phyloP scores from a whole-genome alignment of 441 rosid species.

The Rhodomyrtus psidioides region DNA sequence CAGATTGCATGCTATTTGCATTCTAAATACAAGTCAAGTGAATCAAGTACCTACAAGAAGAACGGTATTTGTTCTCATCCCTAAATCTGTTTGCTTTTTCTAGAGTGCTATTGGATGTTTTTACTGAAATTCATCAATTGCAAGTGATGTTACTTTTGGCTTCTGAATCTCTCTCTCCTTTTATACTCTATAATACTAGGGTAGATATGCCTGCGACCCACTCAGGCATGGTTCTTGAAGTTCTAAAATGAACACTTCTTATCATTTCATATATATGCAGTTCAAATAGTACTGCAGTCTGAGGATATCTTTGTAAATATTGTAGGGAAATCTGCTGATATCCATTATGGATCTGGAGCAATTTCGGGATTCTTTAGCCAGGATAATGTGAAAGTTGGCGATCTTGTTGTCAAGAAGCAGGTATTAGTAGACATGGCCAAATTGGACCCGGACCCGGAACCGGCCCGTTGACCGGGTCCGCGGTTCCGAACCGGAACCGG shows the following conservation, averaged over 20 bases:
- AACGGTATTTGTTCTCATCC: slow-evolving; percentile 32
- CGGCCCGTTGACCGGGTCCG: too few relatives aligned
- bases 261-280: background rate
- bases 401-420: slow-evolving; percentile 53
- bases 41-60: slow-evolving; percentile 45
- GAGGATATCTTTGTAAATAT: background rate
- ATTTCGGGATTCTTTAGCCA: slow-evolving; percentile 58
- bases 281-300: background rate
- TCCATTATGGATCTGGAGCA: slow-evolving; percentile 65
- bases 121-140: background rate
- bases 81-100: background rate
- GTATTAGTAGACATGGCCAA: too few relatives aligned
- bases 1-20: slow-evolving; percentile 57
- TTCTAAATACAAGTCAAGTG: slow-evolving; percentile 46
- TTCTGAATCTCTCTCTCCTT: background rate
- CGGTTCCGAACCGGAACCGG: too few relatives aligned
- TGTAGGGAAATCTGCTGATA: slow-evolving; percentile 54
- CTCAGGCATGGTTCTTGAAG: background rate
- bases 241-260: background rate
- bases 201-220: background rate
- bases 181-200: background rate
- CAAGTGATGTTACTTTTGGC: background rate
- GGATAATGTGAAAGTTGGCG: slow-evolving; percentile 51
- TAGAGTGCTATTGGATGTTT: background rate
- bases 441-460: too few relatives aligned